Percentiles rank a stretch among this genome's conserved stretches.
Evolutionary conservation across 257 asterid species (phyloP).

Genomic region (Solanum commersonii): DNA sequence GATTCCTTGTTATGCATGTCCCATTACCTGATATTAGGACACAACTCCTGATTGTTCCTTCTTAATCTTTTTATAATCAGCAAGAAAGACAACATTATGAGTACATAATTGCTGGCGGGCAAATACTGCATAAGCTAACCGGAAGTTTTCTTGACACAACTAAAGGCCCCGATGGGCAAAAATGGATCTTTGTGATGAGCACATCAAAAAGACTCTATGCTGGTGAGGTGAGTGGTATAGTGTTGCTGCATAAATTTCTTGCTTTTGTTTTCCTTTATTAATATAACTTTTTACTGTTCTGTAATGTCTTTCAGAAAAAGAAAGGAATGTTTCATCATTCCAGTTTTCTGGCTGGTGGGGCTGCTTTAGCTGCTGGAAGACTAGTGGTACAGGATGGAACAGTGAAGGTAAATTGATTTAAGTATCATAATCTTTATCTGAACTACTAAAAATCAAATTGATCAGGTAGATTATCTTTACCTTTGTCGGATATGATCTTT

Average conservation of each 20-base stretch:
- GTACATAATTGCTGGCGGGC: slow-evolving; percentile 46
- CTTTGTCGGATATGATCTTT: not conserved
- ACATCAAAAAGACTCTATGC: slow-evolving; percentile 65
- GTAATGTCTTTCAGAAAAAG: slow-evolving; percentile 52
- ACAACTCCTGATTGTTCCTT: not conserved
- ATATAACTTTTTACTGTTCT: not conserved
- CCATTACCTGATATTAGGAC: not conserved
- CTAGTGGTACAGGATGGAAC: slow-evolving; percentile 56
- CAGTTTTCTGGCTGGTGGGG: slow-evolving; percentile 97
- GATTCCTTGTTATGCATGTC: not conserved
- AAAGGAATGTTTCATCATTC: slow-evolving; percentile 93
- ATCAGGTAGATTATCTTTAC: not conserved
- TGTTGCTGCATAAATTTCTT: not conserved
- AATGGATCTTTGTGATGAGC: slow-evolving; percentile 98
- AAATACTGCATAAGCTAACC: slow-evolving; percentile 38
- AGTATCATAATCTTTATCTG: not conserved
- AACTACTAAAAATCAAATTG: not conserved
- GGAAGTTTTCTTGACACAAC: slow-evolving; percentile 53
- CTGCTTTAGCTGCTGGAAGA: slow-evolving; percentile 93
- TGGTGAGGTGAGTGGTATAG: slow-evolving; percentile 53
- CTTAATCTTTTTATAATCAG: slow-evolving; percentile 26
- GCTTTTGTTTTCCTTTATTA: not conserved
- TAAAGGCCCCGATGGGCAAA: slow-evolving; percentile 34
- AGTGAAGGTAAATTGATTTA: slow-evolving; percentile 43
- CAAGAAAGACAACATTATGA: slow-evolving; percentile 78